Evolutionary conservation across 225 moss, liverwort and hornwort species (phyloP).

Genomic region (Rhytidiadelphus loreus): DNA sequence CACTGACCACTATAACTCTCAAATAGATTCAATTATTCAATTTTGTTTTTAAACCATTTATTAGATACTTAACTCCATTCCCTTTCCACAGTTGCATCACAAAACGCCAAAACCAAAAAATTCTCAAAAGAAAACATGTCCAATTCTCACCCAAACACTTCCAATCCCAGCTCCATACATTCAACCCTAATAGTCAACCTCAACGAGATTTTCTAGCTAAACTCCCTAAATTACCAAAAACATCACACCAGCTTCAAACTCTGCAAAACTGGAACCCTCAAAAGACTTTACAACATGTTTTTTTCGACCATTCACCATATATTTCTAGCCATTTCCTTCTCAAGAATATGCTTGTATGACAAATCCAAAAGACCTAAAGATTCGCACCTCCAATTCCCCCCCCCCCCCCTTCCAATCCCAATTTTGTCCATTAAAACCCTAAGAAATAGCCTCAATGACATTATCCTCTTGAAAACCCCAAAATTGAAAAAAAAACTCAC

Average conservation of each 20-base stretch:
- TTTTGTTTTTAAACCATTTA: background rate
- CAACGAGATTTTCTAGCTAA: background rate
- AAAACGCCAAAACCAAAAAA: background rate
- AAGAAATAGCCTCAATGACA: background rate
- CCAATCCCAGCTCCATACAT: background rate
- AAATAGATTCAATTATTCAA: background rate
- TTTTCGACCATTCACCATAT: background rate
- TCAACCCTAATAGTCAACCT: background rate
- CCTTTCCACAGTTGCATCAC: background rate
- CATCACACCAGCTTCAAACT: background rate
- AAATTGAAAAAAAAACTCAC: background rate
- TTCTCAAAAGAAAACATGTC: background rate
- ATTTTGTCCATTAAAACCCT: background rate
- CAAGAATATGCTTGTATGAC: background rate
- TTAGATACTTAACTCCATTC: background rate
- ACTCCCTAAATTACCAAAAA: background rate
- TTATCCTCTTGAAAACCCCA: background rate
- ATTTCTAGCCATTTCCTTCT: background rate
- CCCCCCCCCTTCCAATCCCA: background rate
- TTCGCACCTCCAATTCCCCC: background rate
- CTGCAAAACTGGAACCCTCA: background rate
- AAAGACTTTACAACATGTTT: background rate
- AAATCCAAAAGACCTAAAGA: background rate
- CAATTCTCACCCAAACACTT: background rate
- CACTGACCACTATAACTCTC: background rate